Percentiles rank a stretch among this genome's conserved stretches.
phyloP scores from a whole-genome alignment of 768 basidiomycete species.

The Mycena metata region DNA sequence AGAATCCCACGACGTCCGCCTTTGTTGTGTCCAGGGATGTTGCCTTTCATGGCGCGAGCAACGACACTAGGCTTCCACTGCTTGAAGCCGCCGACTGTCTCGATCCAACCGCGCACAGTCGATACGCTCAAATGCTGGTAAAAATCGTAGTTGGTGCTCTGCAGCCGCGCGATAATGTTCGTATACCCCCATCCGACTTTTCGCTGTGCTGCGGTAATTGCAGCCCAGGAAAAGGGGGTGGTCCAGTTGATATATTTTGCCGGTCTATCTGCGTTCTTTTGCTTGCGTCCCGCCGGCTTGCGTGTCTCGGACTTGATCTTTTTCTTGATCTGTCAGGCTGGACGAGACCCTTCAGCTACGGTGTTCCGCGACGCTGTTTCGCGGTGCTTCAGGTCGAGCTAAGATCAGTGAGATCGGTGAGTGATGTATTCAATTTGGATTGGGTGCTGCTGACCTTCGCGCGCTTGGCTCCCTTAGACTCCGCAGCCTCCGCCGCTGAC shows the following conservation, averaged over 20 bases:
- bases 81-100: background rate
- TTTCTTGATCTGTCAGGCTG: constrained; percentile 11
- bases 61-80: background rate
- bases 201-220: constrained; percentile 11
- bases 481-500: no score
- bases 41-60: background rate
- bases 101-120: constrained; percentile 13
- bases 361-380: background rate
- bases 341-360: constrained; percentile 28
- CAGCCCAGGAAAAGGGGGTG: constrained; percentile 26
- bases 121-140: constrained; percentile 13
- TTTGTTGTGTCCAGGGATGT: background rate
- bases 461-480: no score
- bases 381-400: constrained; percentile 24
- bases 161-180: constrained; percentile 19
- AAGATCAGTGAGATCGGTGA: constrained; percentile 13
- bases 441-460: no score
- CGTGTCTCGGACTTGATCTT: constrained; percentile 18
- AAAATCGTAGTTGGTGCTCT: constrained; percentile 15
- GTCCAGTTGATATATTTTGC: constrained; percentile 30
- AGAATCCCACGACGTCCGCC: background rate
- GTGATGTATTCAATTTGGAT: no score
- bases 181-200: constrained; percentile 15
- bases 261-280: constrained; percentile 13
- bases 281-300: constrained; percentile 19